Base-by-base conservation (phyloP, 2,329 filamentous ascomycete genomes). In the Monosporascus sp. region DNA sequence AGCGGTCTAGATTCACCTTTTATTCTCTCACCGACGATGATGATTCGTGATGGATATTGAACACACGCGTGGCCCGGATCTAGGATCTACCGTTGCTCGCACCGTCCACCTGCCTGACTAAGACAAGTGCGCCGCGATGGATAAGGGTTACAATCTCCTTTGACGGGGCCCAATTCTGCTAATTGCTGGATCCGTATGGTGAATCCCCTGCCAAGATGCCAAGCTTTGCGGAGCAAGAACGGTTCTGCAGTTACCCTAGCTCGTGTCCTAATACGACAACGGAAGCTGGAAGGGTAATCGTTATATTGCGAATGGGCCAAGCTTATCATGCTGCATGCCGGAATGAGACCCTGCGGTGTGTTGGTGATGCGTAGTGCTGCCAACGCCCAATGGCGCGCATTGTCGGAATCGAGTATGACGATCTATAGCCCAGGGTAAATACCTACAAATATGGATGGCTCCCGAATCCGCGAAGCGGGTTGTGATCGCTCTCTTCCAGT, bases 371-470 rank as follows among this genome's bases (percentile, higher is more conserved):
- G 14, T 20, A 43, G 6, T 43, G 40, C 8, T 24, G 41, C 41
- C 17, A 35, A 46, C 28, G 9, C 3, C 18, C 14, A 17, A 48
- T 28, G 44, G 37, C 51, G 47, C 22, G 37, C 46, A 48, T 48
- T 26, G 51, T 44, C 26, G 31, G 44, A n/a, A 20, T 22, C n/a
- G 35, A 20, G 43, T 15, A 40, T 9, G 22, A 18, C 17, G 11
- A 20, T 40, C n/a, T 17, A 24, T 20, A 53, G 45, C 2, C 18
- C 3, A 9, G 18, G 40, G 40, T 20, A 14, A 20, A 20, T 40
- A 24, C 22, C 48, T 63, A 61, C 58, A 60, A 60, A 61, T 63
- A 63, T 54, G 49, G 54, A 43, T n/a, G 15, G 49, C 43, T 54
- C 58, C 56, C 52, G 43, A 37, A 38, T 9, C n/a, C 41, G 44